Base-by-base conservation (phyloP, 345 rosid genomes). In the Mangifera indica region DNA sequence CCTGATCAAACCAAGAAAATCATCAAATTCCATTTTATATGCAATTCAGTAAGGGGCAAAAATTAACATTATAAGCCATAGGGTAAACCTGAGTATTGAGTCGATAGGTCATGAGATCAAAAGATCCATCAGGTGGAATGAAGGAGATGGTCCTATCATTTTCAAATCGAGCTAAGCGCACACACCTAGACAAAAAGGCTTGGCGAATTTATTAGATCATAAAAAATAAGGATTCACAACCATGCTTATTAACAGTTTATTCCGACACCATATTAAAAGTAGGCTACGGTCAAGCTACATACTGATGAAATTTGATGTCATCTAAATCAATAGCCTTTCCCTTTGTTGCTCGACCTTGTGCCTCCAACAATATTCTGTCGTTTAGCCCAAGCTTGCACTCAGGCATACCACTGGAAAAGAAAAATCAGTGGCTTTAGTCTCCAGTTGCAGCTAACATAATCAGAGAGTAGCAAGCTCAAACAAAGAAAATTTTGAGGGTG, bases 261-360 rank as follows among this genome's bases (percentile, higher is more conserved):
- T 18, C 18, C 42, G 61, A 62, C 60, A 49, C 57, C 61, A 63
- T 13, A 63, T 29, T 56, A 52, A 26, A 29, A 68, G 67, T 14
- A 76, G 60, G 72, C 57, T 53, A 58, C 34, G 26, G 55, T 42
- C 48, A 42, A 58, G 48, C 20, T 70, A 64, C 85, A 5, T 88
- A 95, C 99, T 95, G 98, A 81, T 95, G 97, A 80, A 95, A 95
- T 76, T 95, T 95, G 73, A 95, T 92, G 74, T 95, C 99, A 79
- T 92, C 98, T 81, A 95, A 82, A 86, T 95, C 99, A 67, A 91
- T 92, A 44, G 98, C 96, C 85, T 95, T 95, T 63, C 97, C 98
- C 79, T 92, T 95, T 29, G 97, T 89, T 54, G 98, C 68, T 49
- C 93, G 90, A 55, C 99, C 99, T 73, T 95, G 99, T 14, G 98